phyloP scores from a whole-genome alignment of 23 red algal species.

The Cyanidiococcus yangmingshanensis region DNA sequence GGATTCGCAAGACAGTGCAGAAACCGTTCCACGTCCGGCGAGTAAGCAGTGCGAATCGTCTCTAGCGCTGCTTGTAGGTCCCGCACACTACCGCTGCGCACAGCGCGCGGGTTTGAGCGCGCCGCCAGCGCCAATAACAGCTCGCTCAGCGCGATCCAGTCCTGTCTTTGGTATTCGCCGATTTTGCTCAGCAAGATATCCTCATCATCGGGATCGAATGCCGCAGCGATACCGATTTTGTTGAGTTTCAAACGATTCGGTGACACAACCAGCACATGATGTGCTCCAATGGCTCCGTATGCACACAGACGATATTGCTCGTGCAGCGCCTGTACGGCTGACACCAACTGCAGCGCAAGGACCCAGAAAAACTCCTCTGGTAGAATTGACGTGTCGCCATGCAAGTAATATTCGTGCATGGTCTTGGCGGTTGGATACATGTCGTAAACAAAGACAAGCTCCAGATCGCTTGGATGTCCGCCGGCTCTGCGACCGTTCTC shows the following conservation, averaged over 20 bases:
- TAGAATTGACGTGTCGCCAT: not conserved
- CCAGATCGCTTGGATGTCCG: not conserved
- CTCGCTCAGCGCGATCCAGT: not conserved
- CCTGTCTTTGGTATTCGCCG: not conserved
- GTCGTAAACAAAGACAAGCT: conserved; percentile 62
- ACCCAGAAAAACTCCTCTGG: conserved; percentile 55
- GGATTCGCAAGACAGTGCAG: conserved; percentile 27
- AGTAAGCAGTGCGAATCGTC: not conserved
- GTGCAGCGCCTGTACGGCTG: conserved; percentile 48
- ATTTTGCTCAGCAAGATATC: not conserved
- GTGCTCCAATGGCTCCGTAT: conserved; percentile 33
- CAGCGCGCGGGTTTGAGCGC: not conserved
- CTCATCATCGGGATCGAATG: conserved; percentile 50
- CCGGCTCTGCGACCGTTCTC: not conserved
- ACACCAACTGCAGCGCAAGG: conserved; percentile 50
- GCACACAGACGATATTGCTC: conserved; percentile 33
- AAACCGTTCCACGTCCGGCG: not conserved
- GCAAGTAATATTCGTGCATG: conserved; percentile 29
- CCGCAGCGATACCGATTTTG: conserved; percentile 45
- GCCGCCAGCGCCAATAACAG: conserved; percentile 1
- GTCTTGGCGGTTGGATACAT: conserved; percentile 44
- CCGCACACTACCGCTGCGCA: not conserved
- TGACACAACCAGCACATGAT: conserved; percentile 37
- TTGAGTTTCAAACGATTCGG: conserved; percentile 47
- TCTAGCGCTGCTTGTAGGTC: not conserved